phyloP scores from a whole-genome alignment of 1,139 yeast genomes.

The Scheffersomyces insectosa region DNA sequence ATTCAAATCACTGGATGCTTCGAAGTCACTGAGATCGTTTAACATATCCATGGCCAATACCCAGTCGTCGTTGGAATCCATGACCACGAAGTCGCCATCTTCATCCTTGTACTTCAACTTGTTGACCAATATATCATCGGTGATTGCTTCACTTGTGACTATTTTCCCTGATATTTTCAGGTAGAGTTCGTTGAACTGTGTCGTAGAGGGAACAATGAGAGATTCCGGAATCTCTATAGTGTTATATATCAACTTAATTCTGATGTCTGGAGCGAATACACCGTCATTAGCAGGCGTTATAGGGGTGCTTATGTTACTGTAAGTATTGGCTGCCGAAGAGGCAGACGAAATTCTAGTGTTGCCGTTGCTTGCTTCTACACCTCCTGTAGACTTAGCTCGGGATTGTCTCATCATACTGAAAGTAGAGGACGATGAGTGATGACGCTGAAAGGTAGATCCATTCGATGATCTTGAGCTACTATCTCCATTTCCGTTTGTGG shows the following conservation, averaged over 20 bases:
- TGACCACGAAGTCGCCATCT: conserved; percentile 89
- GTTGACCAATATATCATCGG: conserved; percentile 39
- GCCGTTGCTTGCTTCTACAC: conserved; percentile 9
- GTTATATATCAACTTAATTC: conserved; percentile 55
- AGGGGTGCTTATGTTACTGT: conserved; percentile 4
- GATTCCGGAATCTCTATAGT: conserved; percentile 35
- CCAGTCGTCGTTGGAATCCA: conserved; percentile 83
- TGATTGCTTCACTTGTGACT: conserved; percentile 29
- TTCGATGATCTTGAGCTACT: conserved; percentile 22
- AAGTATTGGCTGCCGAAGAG: conserved; percentile 6
- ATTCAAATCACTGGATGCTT: conserved; percentile 20
- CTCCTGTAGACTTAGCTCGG: conserved; percentile 24
- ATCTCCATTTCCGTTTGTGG: conserved; percentile 6
- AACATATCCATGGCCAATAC: conserved; percentile 54
- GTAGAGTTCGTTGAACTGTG: conserved; percentile 49
- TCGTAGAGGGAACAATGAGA: conserved; percentile 43
- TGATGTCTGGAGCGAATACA: conserved; percentile 14
- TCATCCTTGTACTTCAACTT: conserved; percentile 87
- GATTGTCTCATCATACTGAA: conserved; percentile 47
- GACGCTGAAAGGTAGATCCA: conserved; percentile 37
- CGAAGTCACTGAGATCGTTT: conserved; percentile 33
- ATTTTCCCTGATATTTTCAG: conserved; percentile 40
- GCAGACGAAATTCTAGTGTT: conserved; percentile 9
- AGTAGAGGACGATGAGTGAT: conserved; percentile 47
- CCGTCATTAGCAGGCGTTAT: conserved; percentile 7